Base-by-base conservation (phyloP, 2,329 filamentous ascomycete genomes). In the Pseudogymnoascus sp. region DNA sequence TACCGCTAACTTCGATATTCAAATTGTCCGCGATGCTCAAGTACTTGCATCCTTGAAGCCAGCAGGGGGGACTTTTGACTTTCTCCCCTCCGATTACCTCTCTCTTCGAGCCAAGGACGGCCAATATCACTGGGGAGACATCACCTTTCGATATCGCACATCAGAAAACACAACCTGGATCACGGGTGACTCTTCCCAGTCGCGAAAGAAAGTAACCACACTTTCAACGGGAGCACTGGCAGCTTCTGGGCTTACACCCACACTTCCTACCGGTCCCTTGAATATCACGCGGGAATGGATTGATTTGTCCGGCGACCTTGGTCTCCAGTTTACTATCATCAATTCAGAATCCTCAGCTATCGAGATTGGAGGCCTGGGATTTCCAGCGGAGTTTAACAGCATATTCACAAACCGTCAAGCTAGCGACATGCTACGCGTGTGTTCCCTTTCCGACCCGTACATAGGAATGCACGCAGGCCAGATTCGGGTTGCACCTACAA, bases 301-400 rank as follows among this genome's bases (percentile, higher is more conserved):
- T 1, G 73, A 79, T 2, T 70, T 79, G 0, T 72, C 76, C 0
- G 78, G 77, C 1, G 81, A 84, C 64, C 69, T 86, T 2, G 80
- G 76, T 5, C 72, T 87, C 3, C 75, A 75, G 14, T 81, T 85
- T 69, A 83, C 78, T 2, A 66, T 85, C 19, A 75, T 73, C 8
- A 86, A 85, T 64, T 71, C 71, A 0, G 78, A 71, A 0, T 66
- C 68, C 0, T 65, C 69, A 0, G 64, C 73, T 0, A 63, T 86
- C 2, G 83, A 86, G 64, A 71, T 87, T 4, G 84, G 84, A 1
- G 80, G 80, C 59, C 74, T 86, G 1, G 84, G 84, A 0, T 80
- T 87, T 60, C 84, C 84, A 0, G 78, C 82, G 19, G 82, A 84
- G 69, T 84, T 86, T 74, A 86, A 86, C 73, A 86, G 81, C 70